phyloP scores from a whole-genome alignment of 2,329 filamentous ascomycete species.

The Diplodia scrobiculata region DNA sequence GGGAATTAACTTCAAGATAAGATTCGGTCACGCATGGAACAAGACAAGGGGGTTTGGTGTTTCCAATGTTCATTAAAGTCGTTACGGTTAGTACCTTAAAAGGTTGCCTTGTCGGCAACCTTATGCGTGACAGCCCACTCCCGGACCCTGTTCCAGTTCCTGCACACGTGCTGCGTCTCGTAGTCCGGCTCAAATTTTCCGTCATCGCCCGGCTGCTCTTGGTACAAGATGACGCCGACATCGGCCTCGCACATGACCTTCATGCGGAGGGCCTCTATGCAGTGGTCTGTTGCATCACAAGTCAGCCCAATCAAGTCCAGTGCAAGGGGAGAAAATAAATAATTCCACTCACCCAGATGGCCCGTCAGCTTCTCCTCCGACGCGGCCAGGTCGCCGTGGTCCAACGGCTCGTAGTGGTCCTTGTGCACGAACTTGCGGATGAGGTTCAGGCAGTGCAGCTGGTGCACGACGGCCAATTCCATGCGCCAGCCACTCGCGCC shows the following conservation, averaged over 20 bases:
- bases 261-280: constrained; percentile 43
- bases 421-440: constrained; percentile 42
- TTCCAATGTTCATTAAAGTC: background rate
- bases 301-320: background rate
- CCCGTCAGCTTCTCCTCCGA: constrained; percentile 30
- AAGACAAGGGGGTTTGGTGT: background rate
- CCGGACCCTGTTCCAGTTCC: constrained; percentile 42
- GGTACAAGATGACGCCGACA: constrained; percentile 38
- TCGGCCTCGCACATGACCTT: constrained; percentile 44
- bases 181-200: constrained; percentile 39
- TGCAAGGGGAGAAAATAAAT: background rate
- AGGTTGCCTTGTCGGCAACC: constrained; percentile 35
- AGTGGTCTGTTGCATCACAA: constrained; percentile 35
- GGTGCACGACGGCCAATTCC: constrained; percentile 36
- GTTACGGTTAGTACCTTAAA: constrained; percentile 4
- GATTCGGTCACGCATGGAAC: background rate
- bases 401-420: constrained; percentile 39
- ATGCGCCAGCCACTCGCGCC: constrained; percentile 46
- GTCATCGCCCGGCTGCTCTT: constrained; percentile 34
- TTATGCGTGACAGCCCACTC: constrained; percentile 41
- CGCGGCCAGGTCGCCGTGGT: constrained; percentile 36
- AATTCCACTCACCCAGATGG: constrained; percentile 4
- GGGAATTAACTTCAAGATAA: background rate
- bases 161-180: constrained; percentile 39
- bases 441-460: constrained; percentile 44